A percentile compares a stretch with the other conserved stretches of the same genome.
Evolutionary conservation across 2,329 filamentous ascomycete species (phyloP).

Genomic region (Stemphylium beticola): DNA sequence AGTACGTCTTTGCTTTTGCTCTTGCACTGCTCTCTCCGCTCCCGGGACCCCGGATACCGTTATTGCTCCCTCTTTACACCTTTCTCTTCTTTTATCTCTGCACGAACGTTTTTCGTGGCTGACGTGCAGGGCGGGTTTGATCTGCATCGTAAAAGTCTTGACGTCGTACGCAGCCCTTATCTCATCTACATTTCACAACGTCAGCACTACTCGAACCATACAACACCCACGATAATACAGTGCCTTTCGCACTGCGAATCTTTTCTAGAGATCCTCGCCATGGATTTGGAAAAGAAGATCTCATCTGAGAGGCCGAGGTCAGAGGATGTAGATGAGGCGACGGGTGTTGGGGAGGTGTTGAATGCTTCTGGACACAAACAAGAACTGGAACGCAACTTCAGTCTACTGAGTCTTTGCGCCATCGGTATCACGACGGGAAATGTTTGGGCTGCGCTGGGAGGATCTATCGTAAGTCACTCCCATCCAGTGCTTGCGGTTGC

Average conservation of each 20-base stretch:
- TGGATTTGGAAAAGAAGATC: slow-evolving; percentile 15
- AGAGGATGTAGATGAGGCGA: slow-evolving; percentile 24
- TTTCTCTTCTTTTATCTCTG: slow-evolving; percentile 3
- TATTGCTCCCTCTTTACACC: background rate
- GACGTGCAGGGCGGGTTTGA: too few species aligned
- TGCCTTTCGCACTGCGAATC: background rate
- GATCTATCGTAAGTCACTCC: slow-evolving; percentile 51
- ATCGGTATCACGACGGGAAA: slow-evolving; percentile 54
- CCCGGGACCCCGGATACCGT: background rate
- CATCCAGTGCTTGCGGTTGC: background rate
- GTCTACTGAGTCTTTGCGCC: slow-evolving; percentile 54
- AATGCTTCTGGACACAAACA: slow-evolving; percentile 61
- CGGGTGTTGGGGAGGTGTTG: slow-evolving; percentile 46
- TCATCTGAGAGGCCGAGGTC: slow-evolving; percentile 17
- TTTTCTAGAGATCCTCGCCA: background rate
- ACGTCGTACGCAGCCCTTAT: background rate
- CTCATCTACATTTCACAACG: background rate
- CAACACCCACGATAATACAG: background rate
- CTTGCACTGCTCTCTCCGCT: background rate
- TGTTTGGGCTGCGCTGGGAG: slow-evolving; percentile 56
- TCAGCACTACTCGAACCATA: background rate
- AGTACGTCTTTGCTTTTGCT: background rate
- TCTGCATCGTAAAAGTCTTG: background rate
- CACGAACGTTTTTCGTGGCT: background rate
- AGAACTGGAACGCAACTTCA: slow-evolving; percentile 59